phyloP scores from a whole-genome alignment of 345 rosid genomes.

The Aurinia saxatilis region DNA sequence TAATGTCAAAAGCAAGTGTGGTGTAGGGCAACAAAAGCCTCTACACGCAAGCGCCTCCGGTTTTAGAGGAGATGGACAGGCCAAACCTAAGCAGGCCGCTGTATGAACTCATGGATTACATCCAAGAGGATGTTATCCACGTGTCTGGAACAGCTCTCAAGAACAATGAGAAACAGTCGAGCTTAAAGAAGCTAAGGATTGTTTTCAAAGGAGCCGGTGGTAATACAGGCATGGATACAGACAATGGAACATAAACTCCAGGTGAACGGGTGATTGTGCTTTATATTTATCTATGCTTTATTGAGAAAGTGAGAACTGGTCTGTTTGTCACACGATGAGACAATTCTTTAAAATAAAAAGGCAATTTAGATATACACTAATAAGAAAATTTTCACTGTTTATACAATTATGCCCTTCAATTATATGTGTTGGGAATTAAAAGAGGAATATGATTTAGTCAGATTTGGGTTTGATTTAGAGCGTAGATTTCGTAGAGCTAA shows the following conservation, averaged over 20 bases:
- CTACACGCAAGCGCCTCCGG: constrained; percentile 95
- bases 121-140: constrained; percentile 42
- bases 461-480: no score
- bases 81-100: constrained; percentile 55
- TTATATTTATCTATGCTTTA: no score
- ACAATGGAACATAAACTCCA: constrained; percentile 67
- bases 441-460: no score
- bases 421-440: no score
- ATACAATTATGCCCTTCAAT: no score
- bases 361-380: no score
- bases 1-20: constrained; percentile 68
- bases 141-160: constrained; percentile 47
- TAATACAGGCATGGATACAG: constrained; percentile 69
- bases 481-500: no score
- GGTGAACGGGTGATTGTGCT: no score
- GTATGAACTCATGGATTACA: constrained; percentile 72
- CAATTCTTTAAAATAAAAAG: no score
- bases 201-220: constrained; percentile 69
- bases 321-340: not conserved
- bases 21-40: constrained; percentile 50
- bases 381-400: no score
- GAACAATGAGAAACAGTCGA: constrained; percentile 51
- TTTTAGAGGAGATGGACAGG: constrained; percentile 82
- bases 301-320: not conserved
- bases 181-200: constrained; percentile 52